Conservation (phyloP, 345 rosid species). For the Citrus unshiu region DNA sequence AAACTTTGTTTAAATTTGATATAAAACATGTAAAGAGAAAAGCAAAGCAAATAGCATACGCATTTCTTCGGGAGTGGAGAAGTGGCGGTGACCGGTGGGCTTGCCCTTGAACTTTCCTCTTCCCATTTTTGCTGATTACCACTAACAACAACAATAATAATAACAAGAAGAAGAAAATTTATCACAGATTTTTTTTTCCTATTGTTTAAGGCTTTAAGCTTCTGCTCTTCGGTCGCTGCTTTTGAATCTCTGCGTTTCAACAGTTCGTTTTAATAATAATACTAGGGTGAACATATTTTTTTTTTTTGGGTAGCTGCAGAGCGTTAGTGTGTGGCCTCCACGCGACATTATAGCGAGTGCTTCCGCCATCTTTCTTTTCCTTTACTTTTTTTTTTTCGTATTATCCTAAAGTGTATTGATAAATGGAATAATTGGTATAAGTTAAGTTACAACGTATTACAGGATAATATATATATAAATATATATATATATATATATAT, state of each 20-base stretch:
- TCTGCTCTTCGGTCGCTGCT: not conserved
- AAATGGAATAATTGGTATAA: not conserved
- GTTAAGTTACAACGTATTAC: no score
- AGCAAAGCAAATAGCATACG: constrained; percentile 22
- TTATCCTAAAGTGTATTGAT: not conserved
- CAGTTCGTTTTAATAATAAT: no score
- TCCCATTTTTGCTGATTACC: constrained; percentile 32
- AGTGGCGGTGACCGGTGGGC: constrained; percentile 71
- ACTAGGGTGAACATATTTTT: not conserved
- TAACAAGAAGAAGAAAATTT: not conserved
- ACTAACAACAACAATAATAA: not conserved
- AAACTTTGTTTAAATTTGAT: not conserved
- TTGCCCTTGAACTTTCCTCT: constrained; percentile 80
- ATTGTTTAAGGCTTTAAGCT: no score
- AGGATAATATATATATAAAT: no score
- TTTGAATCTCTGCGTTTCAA: not conserved
- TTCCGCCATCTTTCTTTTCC: not conserved
- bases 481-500: no score
- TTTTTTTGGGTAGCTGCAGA: not conserved
- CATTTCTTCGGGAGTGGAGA: constrained; percentile 67
- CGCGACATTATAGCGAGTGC: constrained; percentile 1
- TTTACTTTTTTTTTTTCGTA: not conserved
- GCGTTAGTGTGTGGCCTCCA: not conserved
- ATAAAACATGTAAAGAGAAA: not conserved
- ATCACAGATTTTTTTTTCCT: not conserved